Conservation (phyloP, 306 rosid genomes). For the Glycine soja region DNA sequence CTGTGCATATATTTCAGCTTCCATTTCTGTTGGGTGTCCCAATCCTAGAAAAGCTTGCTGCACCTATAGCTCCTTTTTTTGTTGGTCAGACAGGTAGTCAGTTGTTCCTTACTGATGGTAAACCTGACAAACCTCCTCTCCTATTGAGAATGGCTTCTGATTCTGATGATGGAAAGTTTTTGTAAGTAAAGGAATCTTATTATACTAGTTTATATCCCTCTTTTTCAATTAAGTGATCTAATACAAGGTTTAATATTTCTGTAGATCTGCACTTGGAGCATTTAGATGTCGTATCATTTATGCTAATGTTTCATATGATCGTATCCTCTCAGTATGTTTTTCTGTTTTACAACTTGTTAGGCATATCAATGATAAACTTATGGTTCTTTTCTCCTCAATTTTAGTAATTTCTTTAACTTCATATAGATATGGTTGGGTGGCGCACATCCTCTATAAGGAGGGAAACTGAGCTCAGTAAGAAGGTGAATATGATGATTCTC, state of each 20-base stretch:
- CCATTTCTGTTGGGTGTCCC: conserved; percentile 89
- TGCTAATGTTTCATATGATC: conserved; percentile 96
- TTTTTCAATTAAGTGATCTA: conserved; percentile 15
- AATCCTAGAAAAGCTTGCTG: conserved; percentile 83
- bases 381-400: conserved; percentile 34
- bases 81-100: conserved; percentile 94
- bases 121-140: conserved; percentile 86
- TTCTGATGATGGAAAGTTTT: conserved; percentile 80
- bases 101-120: conserved; percentile 92
- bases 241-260: conserved; percentile 47
- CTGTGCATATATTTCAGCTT: conserved; percentile 64
- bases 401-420: conserved; percentile 55
- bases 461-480: conserved; percentile 72
- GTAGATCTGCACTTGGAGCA: conserved; percentile 90
- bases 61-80: conserved; percentile 83
- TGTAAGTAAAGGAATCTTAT: conserved; percentile 62
- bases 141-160: conserved; percentile 94
- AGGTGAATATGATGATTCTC: conserved; percentile 59
- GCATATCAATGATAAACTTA: conserved; percentile 37
- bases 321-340: conserved; percentile 65
- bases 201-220: not conserved
- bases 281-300: conserved; percentile 77
- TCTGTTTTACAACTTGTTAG: conserved; percentile 17
- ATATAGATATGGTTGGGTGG: conserved; percentile 98
- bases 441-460: conserved; percentile 98